Evolutionary conservation across 1,139 yeast species (phyloP).

Genomic region (Pichia kudriavzevii): DNA sequence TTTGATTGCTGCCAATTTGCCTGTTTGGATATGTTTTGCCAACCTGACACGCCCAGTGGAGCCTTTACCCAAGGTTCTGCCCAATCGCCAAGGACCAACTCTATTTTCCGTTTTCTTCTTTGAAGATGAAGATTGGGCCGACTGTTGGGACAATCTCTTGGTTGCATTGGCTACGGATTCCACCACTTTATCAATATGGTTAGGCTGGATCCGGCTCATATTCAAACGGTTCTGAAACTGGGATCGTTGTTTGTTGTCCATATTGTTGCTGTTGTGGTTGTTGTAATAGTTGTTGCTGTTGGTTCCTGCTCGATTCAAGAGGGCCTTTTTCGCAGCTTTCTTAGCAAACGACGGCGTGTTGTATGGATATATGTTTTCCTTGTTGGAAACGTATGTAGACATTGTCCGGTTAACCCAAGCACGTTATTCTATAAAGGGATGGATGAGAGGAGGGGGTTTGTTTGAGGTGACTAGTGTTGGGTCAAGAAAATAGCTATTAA

Average conservation of each 20-base stretch:
- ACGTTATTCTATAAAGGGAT: too few relatives aligned
- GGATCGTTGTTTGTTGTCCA: constrained; percentile 1
- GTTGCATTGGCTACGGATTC: constrained; percentile 50
- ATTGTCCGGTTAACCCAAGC: too few relatives aligned
- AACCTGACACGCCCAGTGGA: constrained; percentile 74
- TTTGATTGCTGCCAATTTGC: constrained; percentile 74
- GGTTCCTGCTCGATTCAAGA: not conserved
- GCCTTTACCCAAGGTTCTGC: constrained; percentile 74
- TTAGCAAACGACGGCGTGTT: too few relatives aligned
- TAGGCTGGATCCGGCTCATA: too few relatives aligned
- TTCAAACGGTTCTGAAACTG: too few relatives aligned
- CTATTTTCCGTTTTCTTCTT: constrained; percentile 49
- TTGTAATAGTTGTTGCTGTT: not conserved
- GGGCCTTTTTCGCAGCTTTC: not conserved
- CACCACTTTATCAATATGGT: constrained; percentile 28
- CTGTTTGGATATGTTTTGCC: constrained; percentile 61
- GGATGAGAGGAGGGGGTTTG: too few relatives aligned
- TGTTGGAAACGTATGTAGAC: too few relatives aligned
- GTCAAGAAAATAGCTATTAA: too few relatives aligned
- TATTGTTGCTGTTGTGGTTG: constrained; percentile 12
- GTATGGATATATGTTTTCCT: too few relatives aligned
- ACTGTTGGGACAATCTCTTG: constrained; percentile 49
- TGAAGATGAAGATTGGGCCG: constrained; percentile 36
- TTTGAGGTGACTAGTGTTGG: too few relatives aligned
- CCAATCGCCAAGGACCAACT: constrained; percentile 77